Conservation (phyloP, 495 filamentous ascomycete genomes). For the Lindgomyces ingoldianus region DNA sequence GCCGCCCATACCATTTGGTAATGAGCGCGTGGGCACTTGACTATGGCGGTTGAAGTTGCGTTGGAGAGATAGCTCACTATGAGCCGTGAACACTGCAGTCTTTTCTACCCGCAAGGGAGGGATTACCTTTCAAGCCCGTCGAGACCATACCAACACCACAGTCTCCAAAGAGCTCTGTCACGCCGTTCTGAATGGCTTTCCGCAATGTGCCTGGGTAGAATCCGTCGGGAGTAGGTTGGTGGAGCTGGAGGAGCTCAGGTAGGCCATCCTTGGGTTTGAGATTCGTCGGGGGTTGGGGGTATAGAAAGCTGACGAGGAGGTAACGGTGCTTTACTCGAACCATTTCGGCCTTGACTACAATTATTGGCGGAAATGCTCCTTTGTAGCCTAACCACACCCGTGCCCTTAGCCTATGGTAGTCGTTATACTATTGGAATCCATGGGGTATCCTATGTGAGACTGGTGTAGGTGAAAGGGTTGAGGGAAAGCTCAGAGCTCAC, state of each 20-base stretch:
- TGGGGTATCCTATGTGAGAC: too few species aligned
- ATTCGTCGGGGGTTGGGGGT: slow-evolving; percentile 54
- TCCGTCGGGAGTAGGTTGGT: slow-evolving; percentile 69
- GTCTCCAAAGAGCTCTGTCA: slow-evolving; percentile 81
- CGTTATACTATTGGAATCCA: too few species aligned
- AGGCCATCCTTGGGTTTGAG: slow-evolving; percentile 43
- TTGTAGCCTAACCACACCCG: too few species aligned
- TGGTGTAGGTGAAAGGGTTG: too few species aligned
- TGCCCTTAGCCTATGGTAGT: too few species aligned
- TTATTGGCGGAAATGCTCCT: too few species aligned
- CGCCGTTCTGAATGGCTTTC: slow-evolving; percentile 66
- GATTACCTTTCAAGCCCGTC: slow-evolving; percentile 66
- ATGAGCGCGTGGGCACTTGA: slow-evolving; percentile 74
- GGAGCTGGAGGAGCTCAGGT: slow-evolving; percentile 65
- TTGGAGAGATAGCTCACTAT: slow-evolving; percentile 89
- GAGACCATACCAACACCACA: slow-evolving; percentile 72
- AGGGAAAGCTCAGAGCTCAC: too few species aligned
- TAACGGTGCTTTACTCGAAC: slow-evolving; percentile 95
- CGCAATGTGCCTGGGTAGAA: slow-evolving; percentile 65
- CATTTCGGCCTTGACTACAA: slow-evolving; percentile 57
- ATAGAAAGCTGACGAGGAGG: slow-evolving; percentile 86
- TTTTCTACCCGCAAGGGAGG: too few species aligned
- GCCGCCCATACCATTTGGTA: slow-evolving; percentile 89
- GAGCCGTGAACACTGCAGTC: background rate
- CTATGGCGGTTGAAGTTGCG: slow-evolving; percentile 90